Conservation (phyloP, 1,284 basidiomycete species). For the Puccinia hordei region DNA sequence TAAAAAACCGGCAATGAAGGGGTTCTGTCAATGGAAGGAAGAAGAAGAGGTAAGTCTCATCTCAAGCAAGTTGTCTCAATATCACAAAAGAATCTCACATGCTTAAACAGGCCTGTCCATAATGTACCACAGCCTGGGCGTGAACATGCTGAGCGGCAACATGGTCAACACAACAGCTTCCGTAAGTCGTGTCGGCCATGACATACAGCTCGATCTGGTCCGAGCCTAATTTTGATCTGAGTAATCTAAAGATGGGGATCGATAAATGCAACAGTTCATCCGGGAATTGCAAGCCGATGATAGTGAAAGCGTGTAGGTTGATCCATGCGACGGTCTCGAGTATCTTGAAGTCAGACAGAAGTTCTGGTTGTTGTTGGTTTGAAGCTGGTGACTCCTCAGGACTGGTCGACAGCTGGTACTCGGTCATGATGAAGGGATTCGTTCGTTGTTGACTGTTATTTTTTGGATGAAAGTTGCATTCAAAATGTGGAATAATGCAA, state of each 20-base stretch:
- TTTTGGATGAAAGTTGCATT: too few species aligned
- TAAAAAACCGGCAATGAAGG: constrained; percentile 61
- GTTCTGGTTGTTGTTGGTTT: not conserved
- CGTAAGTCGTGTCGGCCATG: constrained; percentile 94
- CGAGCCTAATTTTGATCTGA: constrained; percentile 59
- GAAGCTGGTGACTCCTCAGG: not conserved
- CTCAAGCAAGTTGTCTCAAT: not conserved
- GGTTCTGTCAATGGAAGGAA: constrained; percentile 55
- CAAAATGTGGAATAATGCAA: too few species aligned
- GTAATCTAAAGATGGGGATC: constrained; percentile 76
- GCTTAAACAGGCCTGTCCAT: constrained; percentile 94
- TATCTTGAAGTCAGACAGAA: constrained; percentile 62
- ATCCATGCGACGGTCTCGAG: constrained; percentile 92
- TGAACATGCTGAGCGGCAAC: constrained; percentile 92
- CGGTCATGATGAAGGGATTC: constrained; percentile 11
- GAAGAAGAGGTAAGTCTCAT: constrained; percentile 13
- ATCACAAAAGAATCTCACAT: constrained; percentile 64
- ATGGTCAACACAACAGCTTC: constrained; percentile 96
- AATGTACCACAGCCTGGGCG: constrained; percentile 89
- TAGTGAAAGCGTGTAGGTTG: constrained; percentile 68
- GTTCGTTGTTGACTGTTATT: not conserved
- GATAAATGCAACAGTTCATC: constrained; percentile 87
- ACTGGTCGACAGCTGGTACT: not conserved
- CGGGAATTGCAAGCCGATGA: constrained; percentile 85
- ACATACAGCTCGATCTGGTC: constrained; percentile 70